Conservation (phyloP, 2,329 filamentous ascomycete genomes). For the Cladophialophora chaetospira region DNA sequence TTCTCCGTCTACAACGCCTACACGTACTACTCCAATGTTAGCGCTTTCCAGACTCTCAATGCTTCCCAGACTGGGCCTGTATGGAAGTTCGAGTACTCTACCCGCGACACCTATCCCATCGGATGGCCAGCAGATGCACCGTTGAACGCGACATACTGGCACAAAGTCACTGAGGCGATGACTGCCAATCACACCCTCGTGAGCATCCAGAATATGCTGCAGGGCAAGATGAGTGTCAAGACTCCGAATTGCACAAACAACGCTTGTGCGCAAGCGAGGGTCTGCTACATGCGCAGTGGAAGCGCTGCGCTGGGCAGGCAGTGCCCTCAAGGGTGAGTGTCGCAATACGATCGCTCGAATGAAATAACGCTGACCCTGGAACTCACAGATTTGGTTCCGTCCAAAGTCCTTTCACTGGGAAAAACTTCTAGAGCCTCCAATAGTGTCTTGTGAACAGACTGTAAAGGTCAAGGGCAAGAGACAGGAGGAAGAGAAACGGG, state of each 20-base stretch:
- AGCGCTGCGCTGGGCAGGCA: conserved; percentile 54
- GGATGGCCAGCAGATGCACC: conserved; percentile 53
- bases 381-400: conserved; percentile 14
- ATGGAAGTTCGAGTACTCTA: conserved; percentile 55
- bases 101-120: conserved; percentile 52
- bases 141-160: conserved; percentile 63
- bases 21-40: conserved; percentile 57
- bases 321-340: conserved; percentile 55
- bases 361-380: background rate
- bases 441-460: background rate
- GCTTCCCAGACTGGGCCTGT: conserved; percentile 47
- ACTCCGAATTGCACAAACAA: conserved; percentile 56
- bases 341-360: background rate
- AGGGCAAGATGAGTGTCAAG: conserved; percentile 55
- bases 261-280: conserved; percentile 56
- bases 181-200: conserved; percentile 54
- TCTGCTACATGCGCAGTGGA: conserved; percentile 62
- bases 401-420: conserved; percentile 17
- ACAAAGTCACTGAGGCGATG: conserved; percentile 60
- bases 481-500: no score
- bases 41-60: conserved; percentile 43
- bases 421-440: conserved; percentile 6
- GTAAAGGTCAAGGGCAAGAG: background rate
- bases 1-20: conserved; percentile 59
- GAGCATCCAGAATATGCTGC: conserved; percentile 52